A percentile compares a stretch with the other conserved stretches of the same genome.
Evolutionary conservation across 306 rosid genomes (phyloP).

Genomic region (Lotus japonicus): DNA sequence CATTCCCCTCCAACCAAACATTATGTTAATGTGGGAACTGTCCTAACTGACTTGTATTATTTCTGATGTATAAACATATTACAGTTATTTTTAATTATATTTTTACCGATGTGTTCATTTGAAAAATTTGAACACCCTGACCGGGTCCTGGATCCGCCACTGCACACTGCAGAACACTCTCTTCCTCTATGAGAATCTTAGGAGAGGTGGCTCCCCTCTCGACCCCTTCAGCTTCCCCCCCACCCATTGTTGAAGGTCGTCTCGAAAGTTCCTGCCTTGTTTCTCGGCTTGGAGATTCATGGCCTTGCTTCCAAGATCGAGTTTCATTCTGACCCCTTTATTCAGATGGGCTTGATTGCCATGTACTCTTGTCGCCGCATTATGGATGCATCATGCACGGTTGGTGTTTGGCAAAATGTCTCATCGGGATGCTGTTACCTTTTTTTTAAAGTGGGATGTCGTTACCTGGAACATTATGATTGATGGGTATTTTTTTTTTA

Average conservation of each 20-base stretch:
- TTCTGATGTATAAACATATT: too few relatives aligned
- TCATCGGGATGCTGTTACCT: slow-evolving; percentile 55
- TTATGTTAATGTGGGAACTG: too few relatives aligned
- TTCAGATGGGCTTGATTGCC: slow-evolving; percentile 56
- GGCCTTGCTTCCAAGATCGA: slow-evolving; percentile 59
- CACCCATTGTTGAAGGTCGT: slow-evolving; percentile 63
- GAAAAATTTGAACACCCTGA: too few relatives aligned
- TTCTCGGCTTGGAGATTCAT: slow-evolving; percentile 64
- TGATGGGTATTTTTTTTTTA: too few relatives aligned
- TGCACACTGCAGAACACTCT: slow-evolving; percentile 50
- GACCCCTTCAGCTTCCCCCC: slow-evolving; percentile 73
- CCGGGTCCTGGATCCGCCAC: too few relatives aligned
- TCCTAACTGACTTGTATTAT: too few relatives aligned
- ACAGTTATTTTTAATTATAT: too few relatives aligned
- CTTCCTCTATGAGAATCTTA: slow-evolving; percentile 44
- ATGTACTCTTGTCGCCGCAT: slow-evolving; percentile 68
- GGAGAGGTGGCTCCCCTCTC: slow-evolving; percentile 35
- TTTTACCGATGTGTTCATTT: too few relatives aligned
- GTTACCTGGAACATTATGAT: slow-evolving; percentile 81
- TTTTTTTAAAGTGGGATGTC: too few relatives aligned
- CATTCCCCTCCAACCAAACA: too few relatives aligned
- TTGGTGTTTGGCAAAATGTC: slow-evolving; percentile 79
- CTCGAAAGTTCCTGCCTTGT: slow-evolving; percentile 36
- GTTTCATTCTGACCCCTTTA: slow-evolving; percentile 60
- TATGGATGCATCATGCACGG: slow-evolving; percentile 57